Base-by-base conservation (phyloP, 192 early-diverging fungal species). In the Geosiphon pyriformis region DNA sequence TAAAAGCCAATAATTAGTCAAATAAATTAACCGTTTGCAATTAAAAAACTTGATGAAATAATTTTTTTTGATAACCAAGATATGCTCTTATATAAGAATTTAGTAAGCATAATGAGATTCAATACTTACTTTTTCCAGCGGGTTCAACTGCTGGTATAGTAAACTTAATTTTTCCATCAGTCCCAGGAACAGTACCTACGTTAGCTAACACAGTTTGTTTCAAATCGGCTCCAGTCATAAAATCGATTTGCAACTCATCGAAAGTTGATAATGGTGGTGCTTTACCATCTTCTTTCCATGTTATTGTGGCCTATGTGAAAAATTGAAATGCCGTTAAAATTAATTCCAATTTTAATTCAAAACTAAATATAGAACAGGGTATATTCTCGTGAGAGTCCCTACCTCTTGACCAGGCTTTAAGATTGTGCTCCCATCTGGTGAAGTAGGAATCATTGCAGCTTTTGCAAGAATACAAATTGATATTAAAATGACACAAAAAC, bases 91-190 rank as follows among this genome's bases (percentile, higher is more conserved):
- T n/a, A n/a, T n/a, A n/a, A n/a, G n/a, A n/a, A n/a, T n/a, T n/a
- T n/a, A n/a, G n/a, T n/a, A n/a, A n/a, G n/a, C n/a, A n/a, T n/a
- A n/a, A n/a, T n/a, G n/a, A n/a, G n/a, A n/a, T n/a, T n/a, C n/a
- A n/a, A n/a, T n/a, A 55, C 53, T 26, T 23, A 55, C 53, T 55
- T 23, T 55, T 55, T 55, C 53, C 53, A 1, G 53, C 53, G 11
- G 53, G 53, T 29, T 20, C 53, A 55, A 55, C 53, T 26, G 27
- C 23, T 12, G 53, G 53, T 26, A 55, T 55, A 55, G 27, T 29
- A 1, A 1, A 55, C 25, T 12, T 23, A 12, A 55, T 26, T 55
- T 55, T 20, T 23, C 53, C 53, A 23, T 11, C 53, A 12, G 2
- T 22, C 22, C 22, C 53, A 23, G 20, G 22, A 23, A 55, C 53